These are phyloP conservation scores for Trametes coccinea DNA, from an alignment of 768 basidiomycete species.

Conservation along the genomic window DNA sequence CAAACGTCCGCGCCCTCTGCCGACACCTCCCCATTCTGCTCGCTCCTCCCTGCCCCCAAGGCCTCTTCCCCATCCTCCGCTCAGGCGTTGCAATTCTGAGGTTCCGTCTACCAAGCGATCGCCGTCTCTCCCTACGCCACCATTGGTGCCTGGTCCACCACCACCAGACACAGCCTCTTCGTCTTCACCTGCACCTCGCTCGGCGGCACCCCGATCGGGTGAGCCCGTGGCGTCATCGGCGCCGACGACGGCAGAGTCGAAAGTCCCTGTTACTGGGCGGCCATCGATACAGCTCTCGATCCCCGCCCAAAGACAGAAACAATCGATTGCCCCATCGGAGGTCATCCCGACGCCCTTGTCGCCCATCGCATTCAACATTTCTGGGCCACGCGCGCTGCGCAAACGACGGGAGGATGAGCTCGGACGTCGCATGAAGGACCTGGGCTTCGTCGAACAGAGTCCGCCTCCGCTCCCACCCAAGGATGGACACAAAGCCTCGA, in stretches of 20 bases:
- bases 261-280: not conserved
- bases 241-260: too few relatives aligned
- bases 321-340: not conserved
- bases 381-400: slow-evolving; percentile 10
- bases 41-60: slow-evolving; percentile 2
- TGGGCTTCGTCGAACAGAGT: slow-evolving; percentile 17
- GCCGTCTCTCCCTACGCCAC: slow-evolving; percentile 5
- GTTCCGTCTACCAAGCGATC: not conserved
- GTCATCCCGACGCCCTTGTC: slow-evolving; percentile 7
- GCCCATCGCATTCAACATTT: slow-evolving; percentile 18
- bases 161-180: not conserved
- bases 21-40: not conserved
- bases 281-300: slow-evolving; percentile 8
- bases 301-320: not conserved
- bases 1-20: not conserved
- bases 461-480: slow-evolving; percentile 1
- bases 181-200: not conserved
- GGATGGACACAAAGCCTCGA: not conserved
- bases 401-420: slow-evolving; percentile 18
- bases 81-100: not conserved
- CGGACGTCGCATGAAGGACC: slow-evolving; percentile 13
- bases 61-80: slow-evolving; percentile 11
- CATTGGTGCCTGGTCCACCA: slow-evolving; percentile 1
- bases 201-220: not conserved
- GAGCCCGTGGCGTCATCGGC: not conserved